phyloP scores from a whole-genome alignment of 371 early-diverging fungal species.

The Mucor piriformis region DNA sequence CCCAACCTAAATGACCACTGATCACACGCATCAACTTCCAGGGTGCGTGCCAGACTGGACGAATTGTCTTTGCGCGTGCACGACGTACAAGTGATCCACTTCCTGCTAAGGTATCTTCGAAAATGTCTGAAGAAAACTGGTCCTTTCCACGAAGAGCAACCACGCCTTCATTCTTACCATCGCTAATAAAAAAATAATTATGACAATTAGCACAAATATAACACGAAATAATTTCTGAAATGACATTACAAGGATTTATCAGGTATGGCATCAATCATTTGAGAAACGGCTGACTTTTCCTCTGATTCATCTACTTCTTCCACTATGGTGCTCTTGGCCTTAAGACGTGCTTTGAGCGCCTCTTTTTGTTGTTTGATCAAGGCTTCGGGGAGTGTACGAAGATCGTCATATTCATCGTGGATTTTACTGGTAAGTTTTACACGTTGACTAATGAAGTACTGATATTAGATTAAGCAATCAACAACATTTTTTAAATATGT shows the following conservation, averaged over 20 bases:
- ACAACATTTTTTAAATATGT: too few species aligned
- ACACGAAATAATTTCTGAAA: background rate
- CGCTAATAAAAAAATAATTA: background rate
- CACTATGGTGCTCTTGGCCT: conserved; percentile 30
- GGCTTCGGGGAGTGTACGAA: conserved; percentile 67
- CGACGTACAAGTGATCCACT: conserved; percentile 65
- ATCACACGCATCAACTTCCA: conserved; percentile 98
- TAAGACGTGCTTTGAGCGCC: conserved; percentile 42
- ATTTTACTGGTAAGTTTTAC: conserved; percentile 76
- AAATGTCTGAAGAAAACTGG: conserved; percentile 51
- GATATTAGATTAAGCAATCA: background rate
- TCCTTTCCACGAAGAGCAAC: conserved; percentile 53
- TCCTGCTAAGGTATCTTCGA: conserved; percentile 48
- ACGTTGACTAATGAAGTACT: conserved; percentile 54
- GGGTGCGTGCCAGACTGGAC: conserved; percentile 96
- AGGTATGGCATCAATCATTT: conserved; percentile 48
- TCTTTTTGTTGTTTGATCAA: conserved; percentile 62
- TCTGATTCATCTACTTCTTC: conserved; percentile 42
- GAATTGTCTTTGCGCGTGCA: conserved; percentile 58
- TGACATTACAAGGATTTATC: conserved; percentile 28
- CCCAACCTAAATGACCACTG: conserved; percentile 98
- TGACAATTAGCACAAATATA: background rate
- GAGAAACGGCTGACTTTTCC: conserved; percentile 28
- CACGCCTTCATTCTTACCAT: conserved; percentile 36
- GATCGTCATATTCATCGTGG: conserved; percentile 71